phyloP scores from a whole-genome alignment of 1,284 basidiomycete genomes.

The Pisolithus thermaeus region DNA sequence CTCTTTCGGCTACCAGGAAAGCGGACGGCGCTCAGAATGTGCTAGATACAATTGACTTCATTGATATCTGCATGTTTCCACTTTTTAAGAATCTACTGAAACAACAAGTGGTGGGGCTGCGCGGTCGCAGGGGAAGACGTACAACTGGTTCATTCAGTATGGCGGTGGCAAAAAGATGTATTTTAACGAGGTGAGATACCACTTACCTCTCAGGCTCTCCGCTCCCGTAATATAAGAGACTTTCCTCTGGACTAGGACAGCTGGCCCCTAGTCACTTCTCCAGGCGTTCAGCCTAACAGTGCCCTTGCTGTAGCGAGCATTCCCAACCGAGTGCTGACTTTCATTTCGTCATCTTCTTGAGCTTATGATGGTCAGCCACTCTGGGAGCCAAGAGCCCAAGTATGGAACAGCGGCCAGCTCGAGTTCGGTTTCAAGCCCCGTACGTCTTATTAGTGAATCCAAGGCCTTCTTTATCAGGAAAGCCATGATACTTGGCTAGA shows the following conservation, averaged over 20 bases:
- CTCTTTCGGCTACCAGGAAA: conserved; percentile 45
- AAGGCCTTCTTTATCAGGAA: not conserved
- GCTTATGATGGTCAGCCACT: conserved; percentile 12
- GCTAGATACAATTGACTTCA: conserved; percentile 57
- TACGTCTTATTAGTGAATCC: conserved; percentile 35
- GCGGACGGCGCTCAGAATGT: conserved; percentile 50
- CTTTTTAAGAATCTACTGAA: conserved; percentile 48
- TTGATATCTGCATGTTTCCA: conserved; percentile 70
- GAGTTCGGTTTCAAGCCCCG: conserved; percentile 55
- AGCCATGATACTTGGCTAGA: not conserved
- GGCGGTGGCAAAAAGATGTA: conserved; percentile 68
- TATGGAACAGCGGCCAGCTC: conserved; percentile 48
- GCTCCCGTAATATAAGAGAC: conserved; percentile 1
- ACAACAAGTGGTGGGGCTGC: conserved; percentile 36
- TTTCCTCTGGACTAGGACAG: conserved; percentile 45
- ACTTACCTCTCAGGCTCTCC: not conserved
- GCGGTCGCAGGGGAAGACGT: conserved; percentile 55
- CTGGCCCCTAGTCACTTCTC: conserved; percentile 61
- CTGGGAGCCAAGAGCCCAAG: conserved; percentile 58
- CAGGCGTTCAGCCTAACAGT: conserved; percentile 54
- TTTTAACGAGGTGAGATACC: conserved; percentile 48
- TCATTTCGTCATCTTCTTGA: conserved; percentile 24
- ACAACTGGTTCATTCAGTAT: conserved; percentile 58
- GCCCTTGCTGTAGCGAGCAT: conserved; percentile 48
- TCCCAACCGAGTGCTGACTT: conserved; percentile 37